A percentile compares a stretch with the other conserved stretches of the same genome.
Evolutionary conservation across 164 flowering plant genomes (phyloP).

Genomic region (Chimonanthus praecox): DNA sequence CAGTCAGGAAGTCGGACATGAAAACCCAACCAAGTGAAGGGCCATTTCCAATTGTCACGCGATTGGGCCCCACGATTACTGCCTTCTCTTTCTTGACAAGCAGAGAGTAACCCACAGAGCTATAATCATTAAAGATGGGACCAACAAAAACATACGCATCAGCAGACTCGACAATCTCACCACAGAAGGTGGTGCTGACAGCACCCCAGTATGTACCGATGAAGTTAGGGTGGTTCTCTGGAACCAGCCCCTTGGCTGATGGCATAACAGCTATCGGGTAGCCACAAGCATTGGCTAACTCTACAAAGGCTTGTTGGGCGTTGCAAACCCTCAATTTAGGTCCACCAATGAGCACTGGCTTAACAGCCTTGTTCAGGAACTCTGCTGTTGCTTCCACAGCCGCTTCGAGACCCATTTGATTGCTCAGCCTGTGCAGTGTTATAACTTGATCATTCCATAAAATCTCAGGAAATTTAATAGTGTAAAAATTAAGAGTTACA

Average conservation of each 20-base stretch:
- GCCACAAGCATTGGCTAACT: constrained; percentile 71
- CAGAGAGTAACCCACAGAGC: constrained; percentile 86
- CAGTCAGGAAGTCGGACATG: constrained; percentile 68
- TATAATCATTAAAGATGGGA: constrained; percentile 82
- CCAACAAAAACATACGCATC: constrained; percentile 87
- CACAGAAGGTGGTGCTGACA: constrained; percentile 73
- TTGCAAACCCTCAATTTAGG: constrained; percentile 69
- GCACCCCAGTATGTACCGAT: constrained; percentile 82
- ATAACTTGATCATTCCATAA: not conserved
- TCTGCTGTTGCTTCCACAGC: constrained; percentile 84
- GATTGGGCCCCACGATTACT: constrained; percentile 72
- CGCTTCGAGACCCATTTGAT: constrained; percentile 58
- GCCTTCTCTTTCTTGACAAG: constrained; percentile 84
- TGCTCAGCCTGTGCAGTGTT: constrained; percentile 43
- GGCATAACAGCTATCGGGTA: constrained; percentile 83
- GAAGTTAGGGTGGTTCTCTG: constrained; percentile 29
- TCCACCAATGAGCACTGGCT: constrained; percentile 81
- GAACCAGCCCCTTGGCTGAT: constrained; percentile 69
- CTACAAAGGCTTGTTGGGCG: constrained; percentile 57
- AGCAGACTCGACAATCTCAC: constrained; percentile 86
- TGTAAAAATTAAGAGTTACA: not conserved
- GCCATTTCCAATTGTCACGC: constrained; percentile 67
- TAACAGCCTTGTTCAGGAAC: constrained; percentile 82
- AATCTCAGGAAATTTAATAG: not conserved
- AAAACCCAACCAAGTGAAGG: constrained; percentile 72